phyloP scores from a whole-genome alignment of 2,329 filamentous ascomycete genomes.

The Herpotrichia juniperi region DNA sequence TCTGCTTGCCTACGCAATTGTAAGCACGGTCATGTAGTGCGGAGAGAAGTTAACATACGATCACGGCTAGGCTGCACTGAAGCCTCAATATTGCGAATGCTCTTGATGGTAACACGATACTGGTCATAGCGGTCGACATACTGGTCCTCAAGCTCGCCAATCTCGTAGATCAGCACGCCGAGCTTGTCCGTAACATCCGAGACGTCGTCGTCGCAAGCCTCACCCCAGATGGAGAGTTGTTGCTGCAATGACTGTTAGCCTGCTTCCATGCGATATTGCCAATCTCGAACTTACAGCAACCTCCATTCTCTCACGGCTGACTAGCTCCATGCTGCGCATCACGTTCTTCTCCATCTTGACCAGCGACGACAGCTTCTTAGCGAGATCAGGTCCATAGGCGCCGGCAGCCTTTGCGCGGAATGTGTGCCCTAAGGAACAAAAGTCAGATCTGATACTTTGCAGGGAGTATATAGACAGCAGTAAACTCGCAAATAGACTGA shows the following conservation, averaged over 20 bases:
- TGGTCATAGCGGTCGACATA: conserved; percentile 99
- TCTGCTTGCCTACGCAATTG: conserved; percentile 79
- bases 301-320: conserved; percentile 96
- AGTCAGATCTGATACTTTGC: conserved; percentile 4
- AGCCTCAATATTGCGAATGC: conserved; percentile 97
- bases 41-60: conserved; percentile 65
- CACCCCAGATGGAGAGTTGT: conserved; percentile 99
- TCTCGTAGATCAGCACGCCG: conserved; percentile 96
- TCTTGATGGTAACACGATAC: conserved; percentile 99
- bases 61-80: conserved; percentile 98
- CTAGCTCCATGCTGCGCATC: conserved; percentile 96
- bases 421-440: conserved; percentile 63
- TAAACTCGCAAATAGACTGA: conserved; percentile 55
- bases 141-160: conserved; percentile 96
- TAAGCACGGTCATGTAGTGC: conserved; percentile 10
- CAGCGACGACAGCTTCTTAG: conserved; percentile 96
- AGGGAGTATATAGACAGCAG: too few relatives aligned
- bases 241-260: conserved; percentile 63
- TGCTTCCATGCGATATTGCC: conserved; percentile 4
- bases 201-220: conserved; percentile 93
- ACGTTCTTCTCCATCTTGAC: conserved; percentile 99
- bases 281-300: conserved; percentile 75
- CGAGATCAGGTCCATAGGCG: conserved; percentile 83
- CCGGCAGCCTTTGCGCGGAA: conserved; percentile 77
- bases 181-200: conserved; percentile 99